Evolutionary conservation across 495 filamentous ascomycete species (phyloP).

Genomic region (Xylaria venustula): DNA sequence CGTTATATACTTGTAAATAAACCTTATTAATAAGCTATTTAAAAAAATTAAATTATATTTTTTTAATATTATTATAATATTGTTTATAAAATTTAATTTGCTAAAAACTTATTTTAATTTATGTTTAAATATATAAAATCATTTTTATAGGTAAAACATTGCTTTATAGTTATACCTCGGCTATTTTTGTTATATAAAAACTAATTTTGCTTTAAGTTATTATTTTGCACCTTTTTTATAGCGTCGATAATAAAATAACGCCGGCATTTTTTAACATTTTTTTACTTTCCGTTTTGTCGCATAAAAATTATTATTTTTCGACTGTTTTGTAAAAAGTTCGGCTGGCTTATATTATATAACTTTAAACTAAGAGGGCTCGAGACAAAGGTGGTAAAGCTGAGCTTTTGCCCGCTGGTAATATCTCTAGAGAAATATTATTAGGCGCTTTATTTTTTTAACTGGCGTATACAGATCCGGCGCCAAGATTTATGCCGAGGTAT

Average conservation of each 20-base stretch:
- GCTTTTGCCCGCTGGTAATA: too few species aligned
- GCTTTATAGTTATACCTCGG: not conserved
- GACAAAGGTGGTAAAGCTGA: too few species aligned
- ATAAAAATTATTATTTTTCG: conserved; percentile 3
- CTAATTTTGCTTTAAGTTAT: not conserved
- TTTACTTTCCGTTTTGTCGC: not conserved
- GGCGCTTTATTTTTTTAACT: too few species aligned
- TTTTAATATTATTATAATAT: not conserved
- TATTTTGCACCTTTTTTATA: not conserved
- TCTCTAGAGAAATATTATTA: too few species aligned
- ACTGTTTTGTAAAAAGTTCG: not conserved
- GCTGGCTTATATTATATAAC: not conserved
- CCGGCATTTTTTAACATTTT: not conserved
- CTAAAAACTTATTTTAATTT: not conserved
- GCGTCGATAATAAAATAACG: not conserved
- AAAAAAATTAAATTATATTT: not conserved
- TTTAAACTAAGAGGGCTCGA: not conserved
- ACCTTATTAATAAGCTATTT: not conserved
- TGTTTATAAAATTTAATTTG: not conserved
- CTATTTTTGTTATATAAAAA: not conserved
- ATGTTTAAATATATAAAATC: not conserved
- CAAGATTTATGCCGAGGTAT: too few species aligned
- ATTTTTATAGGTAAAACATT: not conserved
- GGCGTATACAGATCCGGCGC: too few species aligned
- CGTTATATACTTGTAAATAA: too few species aligned